Percentiles rank a stretch among this genome's conserved stretches.
Conservation (phyloP, 805 yeast species). For the Candida parachauliodes region DNA sequence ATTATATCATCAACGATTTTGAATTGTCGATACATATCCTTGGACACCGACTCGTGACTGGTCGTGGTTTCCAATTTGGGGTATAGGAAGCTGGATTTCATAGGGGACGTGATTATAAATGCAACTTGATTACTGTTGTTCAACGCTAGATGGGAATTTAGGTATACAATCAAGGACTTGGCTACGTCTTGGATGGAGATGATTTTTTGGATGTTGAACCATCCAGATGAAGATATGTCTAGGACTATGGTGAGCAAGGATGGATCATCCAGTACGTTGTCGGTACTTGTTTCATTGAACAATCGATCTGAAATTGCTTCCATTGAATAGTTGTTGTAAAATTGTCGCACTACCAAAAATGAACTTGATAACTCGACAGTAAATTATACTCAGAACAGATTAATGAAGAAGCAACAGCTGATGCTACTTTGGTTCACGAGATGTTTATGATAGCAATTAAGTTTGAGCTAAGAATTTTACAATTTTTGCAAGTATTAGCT, state of each 20-base stretch:
- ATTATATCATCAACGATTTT: constrained; percentile 73
- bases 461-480: no score
- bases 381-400: no score
- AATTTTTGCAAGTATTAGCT: no score
- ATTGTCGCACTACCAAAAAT: background rate
- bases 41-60: constrained; percentile 34
- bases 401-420: no score
- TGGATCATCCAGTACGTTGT: constrained; percentile 46
- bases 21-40: constrained; percentile 83
- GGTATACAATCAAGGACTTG: constrained; percentile 64
- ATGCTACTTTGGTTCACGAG: no score
- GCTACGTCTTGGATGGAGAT: constrained; percentile 56
- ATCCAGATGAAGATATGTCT: constrained; percentile 72
- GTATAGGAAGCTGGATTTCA: constrained; percentile 65
- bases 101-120: constrained; percentile 69
- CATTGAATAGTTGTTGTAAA: constrained; percentile 31
- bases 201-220: constrained; percentile 49
- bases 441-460: no score
- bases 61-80: constrained; percentile 44
- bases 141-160: constrained; percentile 85
- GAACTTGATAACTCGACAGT: no score
- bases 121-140: constrained; percentile 83
- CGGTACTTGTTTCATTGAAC: constrained; percentile 35
- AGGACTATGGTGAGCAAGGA: constrained; percentile 74
- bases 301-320: constrained; percentile 66